Evolutionary conservation across 805 yeast genomes (phyloP).

Genomic region (Spathaspora boniae): DNA sequence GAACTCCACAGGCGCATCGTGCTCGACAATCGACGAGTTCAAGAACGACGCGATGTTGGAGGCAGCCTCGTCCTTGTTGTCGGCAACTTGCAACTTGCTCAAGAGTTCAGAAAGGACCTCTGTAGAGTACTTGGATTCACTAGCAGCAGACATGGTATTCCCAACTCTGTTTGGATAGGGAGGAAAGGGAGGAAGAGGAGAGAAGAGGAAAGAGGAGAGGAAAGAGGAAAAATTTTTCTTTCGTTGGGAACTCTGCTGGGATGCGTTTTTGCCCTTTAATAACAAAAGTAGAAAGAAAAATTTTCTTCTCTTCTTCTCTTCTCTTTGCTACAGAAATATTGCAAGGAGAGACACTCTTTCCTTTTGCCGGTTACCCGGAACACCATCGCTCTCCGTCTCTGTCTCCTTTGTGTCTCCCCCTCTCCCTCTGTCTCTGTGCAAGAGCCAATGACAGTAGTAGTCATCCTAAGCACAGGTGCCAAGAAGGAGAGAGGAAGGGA

Average conservation of each 20-base stretch:
- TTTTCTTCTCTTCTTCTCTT: conserved; percentile 1
- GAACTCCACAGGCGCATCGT: conserved; percentile 92
- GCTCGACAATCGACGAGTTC: conserved; percentile 96
- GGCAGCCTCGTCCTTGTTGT: conserved; percentile 82
- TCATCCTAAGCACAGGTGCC: no score
- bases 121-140: conserved; percentile 60
- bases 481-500: no score
- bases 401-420: no score
- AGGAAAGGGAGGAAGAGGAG: conserved; percentile 18
- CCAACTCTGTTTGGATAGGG: conserved; percentile 16
- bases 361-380: no score
- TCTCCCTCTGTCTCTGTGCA: no score
- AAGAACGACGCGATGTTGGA: conserved; percentile 87
- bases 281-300: conserved; percentile 1
- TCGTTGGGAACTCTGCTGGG: no score
- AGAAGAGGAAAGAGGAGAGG: conserved; percentile 11
- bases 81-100: conserved; percentile 90
- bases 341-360: no score
- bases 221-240: conserved; percentile 4
- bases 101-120: conserved; percentile 92
- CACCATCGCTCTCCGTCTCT: no score
- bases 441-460: no score
- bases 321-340: no score
- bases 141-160: conserved; percentile 50
- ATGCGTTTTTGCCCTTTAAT: neutral